These are phyloP conservation scores for Coriolopsis trogii DNA, from an alignment of 1,284 basidiomycete species.

Conservation along the genomic window DNA sequence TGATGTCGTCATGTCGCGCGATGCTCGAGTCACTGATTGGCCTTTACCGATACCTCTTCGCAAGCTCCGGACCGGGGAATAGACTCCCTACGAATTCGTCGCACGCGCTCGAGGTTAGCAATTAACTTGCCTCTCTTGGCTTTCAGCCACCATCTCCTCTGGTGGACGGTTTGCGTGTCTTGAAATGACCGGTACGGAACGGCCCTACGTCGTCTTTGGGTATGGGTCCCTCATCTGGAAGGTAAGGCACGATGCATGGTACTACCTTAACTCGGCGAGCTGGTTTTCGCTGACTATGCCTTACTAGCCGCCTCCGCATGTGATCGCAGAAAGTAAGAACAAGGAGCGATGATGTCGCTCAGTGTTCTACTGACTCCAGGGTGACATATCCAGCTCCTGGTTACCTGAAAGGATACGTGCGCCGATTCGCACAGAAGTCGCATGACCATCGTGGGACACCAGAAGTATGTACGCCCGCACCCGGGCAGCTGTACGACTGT, in stretches of 20 bases:
- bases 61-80: no score
- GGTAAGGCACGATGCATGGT: constrained; percentile 38
- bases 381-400: constrained; percentile 48
- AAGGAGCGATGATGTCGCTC: background rate
- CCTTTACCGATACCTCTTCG: no score
- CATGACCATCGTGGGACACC: constrained; percentile 87
- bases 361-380: background rate
- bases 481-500: no score
- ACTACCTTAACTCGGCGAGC: background rate
- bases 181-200: constrained; percentile 1
- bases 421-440: constrained; percentile 85
- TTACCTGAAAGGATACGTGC: constrained; percentile 84
- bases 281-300: background rate
- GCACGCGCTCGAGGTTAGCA: no score
- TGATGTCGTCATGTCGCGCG: constrained; percentile 4
- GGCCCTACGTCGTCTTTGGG: constrained; percentile 71
- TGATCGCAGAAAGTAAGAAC: constrained; percentile 54
- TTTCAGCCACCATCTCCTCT: background rate
- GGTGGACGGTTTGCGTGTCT: background rate
- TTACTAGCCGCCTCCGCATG: constrained; percentile 74
- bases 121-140: no score
- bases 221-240: constrained; percentile 86
- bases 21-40: no score
- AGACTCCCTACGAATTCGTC: no score
- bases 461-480: constrained; percentile 49